Conservation (phyloP, 202 grass and related monocot genomes). For the Schoenoplectus triqueter region DNA sequence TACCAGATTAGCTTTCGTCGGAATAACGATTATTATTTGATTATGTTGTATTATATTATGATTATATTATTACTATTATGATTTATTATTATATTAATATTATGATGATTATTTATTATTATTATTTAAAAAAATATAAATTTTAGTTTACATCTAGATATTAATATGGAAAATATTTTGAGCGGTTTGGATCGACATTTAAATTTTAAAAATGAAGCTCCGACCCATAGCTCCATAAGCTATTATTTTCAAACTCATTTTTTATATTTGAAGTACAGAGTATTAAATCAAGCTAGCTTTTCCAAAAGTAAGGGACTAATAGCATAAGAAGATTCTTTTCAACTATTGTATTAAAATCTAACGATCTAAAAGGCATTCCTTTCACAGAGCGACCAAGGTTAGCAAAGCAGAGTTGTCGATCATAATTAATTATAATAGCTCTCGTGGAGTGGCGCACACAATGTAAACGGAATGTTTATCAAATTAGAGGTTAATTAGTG, state of each 20-base stretch:
- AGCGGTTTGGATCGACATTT: too few species aligned
- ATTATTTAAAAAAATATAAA: too few species aligned
- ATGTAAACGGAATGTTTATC: neutral
- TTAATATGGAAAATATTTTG: too few species aligned
- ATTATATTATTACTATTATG: too few species aligned
- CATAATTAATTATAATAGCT: slow-evolving; percentile 18
- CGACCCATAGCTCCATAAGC: neutral
- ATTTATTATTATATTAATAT: too few species aligned
- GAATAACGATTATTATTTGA: too few species aligned
- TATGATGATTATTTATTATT: too few species aligned
- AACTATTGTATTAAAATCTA: slow-evolving; percentile 28
- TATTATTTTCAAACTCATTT: neutral
- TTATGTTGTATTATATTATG: too few species aligned
- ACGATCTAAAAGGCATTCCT: slow-evolving; percentile 23
- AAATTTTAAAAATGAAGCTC: too few species aligned
- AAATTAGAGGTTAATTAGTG: neutral
- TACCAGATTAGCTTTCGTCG: too few species aligned
- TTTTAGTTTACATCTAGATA: too few species aligned
- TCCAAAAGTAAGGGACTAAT: neutral
- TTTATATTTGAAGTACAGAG: neutral
- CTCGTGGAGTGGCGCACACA: neutral
- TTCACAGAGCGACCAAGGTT: slow-evolving; percentile 18
- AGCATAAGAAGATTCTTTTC: slow-evolving; percentile 10
- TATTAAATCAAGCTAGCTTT: slow-evolving; percentile 9
- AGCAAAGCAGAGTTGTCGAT: slow-evolving; percentile 11